Evolutionary conservation across 2,329 filamentous ascomycete genomes (phyloP).

Genomic region (Aspergillus bombycis): DNA sequence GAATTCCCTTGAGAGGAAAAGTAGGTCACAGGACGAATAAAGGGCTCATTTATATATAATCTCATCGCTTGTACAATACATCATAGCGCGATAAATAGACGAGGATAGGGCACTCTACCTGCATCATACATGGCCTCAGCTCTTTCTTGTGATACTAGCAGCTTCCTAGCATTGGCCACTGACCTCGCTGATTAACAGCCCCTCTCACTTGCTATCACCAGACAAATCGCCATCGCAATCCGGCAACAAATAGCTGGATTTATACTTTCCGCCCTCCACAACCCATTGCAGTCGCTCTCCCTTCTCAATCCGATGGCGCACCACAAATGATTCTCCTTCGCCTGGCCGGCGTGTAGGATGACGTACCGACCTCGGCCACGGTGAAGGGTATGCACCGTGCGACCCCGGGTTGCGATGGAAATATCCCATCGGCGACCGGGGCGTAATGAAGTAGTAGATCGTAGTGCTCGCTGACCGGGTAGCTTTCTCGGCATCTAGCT

Average conservation of each 20-base stretch:
- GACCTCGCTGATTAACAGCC: conserved; percentile 66
- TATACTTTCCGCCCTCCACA: conserved; percentile 69
- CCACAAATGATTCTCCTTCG: conserved; percentile 58
- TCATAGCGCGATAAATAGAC: not conserved
- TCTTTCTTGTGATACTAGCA: not conserved
- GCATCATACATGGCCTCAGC: not conserved
- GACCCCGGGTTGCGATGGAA: conserved; percentile 66
- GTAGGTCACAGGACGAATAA: conserved; percentile 17
- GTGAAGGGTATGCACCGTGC: conserved; percentile 69
- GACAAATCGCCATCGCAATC: conserved; percentile 37
- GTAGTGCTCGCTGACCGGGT: conserved; percentile 60
- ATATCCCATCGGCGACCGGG: conserved; percentile 56
- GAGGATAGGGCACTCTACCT: not conserved
- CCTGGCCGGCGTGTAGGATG: conserved; percentile 61
- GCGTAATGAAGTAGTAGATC: conserved; percentile 68
- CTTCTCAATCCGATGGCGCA: conserved; percentile 59
- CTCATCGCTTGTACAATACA: not conserved
- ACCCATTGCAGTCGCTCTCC: conserved; percentile 70
- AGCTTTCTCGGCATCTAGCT: conserved; percentile 35
- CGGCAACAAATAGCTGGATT: conserved; percentile 63
- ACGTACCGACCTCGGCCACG: conserved; percentile 66
- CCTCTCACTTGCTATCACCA: conserved; percentile 45
- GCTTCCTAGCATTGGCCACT: conserved; percentile 9
- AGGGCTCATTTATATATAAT: conserved; percentile 18
- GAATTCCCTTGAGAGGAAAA: conserved; percentile 65